A percentile compares a stretch with the other conserved stretches of the same genome.
Evolutionary conservation across 345 rosid species (phyloP).

Genomic region (Eucalyptus dawsonii): DNA sequence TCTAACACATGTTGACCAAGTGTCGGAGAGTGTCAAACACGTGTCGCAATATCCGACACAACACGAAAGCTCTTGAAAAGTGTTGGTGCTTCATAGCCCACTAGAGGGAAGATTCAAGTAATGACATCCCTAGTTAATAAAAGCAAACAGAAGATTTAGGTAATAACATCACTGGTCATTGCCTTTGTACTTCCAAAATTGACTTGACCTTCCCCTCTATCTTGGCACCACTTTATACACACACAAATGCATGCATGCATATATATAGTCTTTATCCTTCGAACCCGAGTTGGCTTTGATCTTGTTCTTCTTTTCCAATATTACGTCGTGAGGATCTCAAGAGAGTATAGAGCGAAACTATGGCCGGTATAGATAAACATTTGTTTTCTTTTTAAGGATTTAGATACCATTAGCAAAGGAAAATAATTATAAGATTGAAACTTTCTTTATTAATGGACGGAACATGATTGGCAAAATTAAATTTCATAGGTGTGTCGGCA

Average conservation of each 20-base stretch:
- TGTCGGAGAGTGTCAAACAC: too few species aligned
- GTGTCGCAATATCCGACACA: too few species aligned
- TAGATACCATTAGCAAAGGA: not conserved
- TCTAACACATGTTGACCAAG: fast-evolving
- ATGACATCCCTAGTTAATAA: not conserved
- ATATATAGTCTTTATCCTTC: not conserved
- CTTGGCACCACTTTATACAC: not conserved
- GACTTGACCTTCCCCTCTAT: not conserved
- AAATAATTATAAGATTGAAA: not conserved
- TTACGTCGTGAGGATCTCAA: not conserved
- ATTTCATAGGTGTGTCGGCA: not conserved
- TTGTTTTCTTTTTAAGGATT: not conserved
- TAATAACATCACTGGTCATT: not conserved
- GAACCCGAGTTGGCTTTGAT: not conserved
- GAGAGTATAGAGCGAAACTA: not conserved
- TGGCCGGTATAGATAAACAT: not conserved
- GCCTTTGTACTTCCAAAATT: not conserved
- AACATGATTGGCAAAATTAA: not conserved
- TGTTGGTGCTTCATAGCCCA: too few species aligned
- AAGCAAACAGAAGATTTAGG: too few species aligned
- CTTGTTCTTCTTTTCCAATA: not conserved
- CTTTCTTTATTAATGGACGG: not conserved
- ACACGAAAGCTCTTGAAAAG: too few species aligned
- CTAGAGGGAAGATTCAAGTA: not conserved
- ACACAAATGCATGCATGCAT: too few species aligned